A percentile compares a stretch with the other conserved stretches of the same genome.
Conservation (phyloP, 1,284 basidiomycete genomes). For the Phellopilus nigrolimitatus region DNA sequence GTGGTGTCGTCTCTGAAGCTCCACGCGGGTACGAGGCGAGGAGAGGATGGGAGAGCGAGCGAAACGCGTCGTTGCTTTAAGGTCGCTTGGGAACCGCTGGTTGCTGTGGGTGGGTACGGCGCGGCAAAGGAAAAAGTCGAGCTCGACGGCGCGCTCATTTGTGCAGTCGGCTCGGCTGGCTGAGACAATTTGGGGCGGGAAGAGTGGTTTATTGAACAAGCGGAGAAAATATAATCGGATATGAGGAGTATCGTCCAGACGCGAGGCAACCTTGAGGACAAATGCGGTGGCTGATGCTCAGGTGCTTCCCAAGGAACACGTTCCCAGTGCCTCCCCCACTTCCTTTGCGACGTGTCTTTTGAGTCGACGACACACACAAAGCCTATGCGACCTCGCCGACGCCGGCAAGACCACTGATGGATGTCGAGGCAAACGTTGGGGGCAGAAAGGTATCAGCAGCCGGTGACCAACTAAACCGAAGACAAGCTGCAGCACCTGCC, state of each 20-base stretch:
- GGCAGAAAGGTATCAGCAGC: neutral
- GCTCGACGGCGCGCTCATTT: constrained; percentile 32
- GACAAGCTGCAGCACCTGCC: too few species aligned
- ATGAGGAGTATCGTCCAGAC: constrained; percentile 17
- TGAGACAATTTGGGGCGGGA: constrained; percentile 21
- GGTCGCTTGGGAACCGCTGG: constrained; percentile 15
- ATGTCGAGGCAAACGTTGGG: neutral
- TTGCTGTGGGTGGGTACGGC: constrained; percentile 41
- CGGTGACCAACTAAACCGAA: too few species aligned
- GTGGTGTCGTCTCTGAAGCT: constrained; percentile 70
- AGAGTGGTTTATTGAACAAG: constrained; percentile 2
- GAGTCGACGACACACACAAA: neutral
- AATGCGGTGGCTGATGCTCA: constrained; percentile 11
- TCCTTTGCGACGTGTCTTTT: constrained; percentile 5
- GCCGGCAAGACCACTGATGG: neutral
- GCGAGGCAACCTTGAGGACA: constrained; percentile 19
- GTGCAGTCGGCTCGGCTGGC: constrained; percentile 3
- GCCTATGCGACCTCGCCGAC: neutral
- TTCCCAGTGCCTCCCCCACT: constrained; percentile 7
- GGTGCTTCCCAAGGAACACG: constrained; percentile 11
- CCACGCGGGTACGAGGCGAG: constrained; percentile 66
- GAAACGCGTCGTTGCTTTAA: constrained; percentile 68
- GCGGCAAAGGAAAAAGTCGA: constrained; percentile 60
- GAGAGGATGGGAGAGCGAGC: constrained; percentile 62
- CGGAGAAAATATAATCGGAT: constrained; percentile 18